These are phyloP conservation scores for Panicum miliaceum DNA, from an alignment of 176 grass and related monocot genomes.

Conservation along the genomic window DNA sequence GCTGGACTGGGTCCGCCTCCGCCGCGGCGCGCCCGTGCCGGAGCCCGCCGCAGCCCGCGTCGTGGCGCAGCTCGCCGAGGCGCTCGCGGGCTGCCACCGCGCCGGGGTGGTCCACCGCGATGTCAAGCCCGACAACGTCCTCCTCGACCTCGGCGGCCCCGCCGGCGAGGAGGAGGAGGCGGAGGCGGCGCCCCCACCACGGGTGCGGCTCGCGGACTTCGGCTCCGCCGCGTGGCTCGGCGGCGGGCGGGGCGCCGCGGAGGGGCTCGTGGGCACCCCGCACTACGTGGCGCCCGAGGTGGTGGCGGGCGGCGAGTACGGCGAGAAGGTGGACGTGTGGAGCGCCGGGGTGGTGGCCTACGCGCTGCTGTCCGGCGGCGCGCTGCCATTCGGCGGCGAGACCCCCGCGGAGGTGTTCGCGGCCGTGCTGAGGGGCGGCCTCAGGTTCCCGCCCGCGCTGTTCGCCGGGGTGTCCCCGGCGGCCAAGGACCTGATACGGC, in stretches of 20 bases:
- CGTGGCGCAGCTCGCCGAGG: constrained; percentile 61
- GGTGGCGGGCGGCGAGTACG: constrained; percentile 65
- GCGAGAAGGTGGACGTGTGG: constrained; percentile 92
- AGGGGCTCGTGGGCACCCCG: constrained; percentile 80
- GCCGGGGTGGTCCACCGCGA: constrained; percentile 79
- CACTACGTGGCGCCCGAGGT: constrained; percentile 95
- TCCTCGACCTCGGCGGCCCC: constrained; percentile 41
- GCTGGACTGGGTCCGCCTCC: constrained; percentile 65
- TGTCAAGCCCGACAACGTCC: constrained; percentile 93
- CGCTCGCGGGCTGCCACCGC: constrained; percentile 71
- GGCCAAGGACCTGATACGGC: constrained; percentile 83
- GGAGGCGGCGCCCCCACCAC: not conserved
- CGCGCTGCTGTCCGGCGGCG: constrained; percentile 72
- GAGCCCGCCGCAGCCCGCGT: constrained; percentile 59
- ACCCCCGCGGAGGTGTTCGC: constrained; percentile 65
- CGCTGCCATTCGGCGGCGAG: constrained; percentile 77
- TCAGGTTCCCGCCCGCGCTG: constrained; percentile 69
- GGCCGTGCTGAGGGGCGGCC: constrained; percentile 59
- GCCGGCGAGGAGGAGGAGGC: too few species aligned
- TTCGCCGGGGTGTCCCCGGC: constrained; percentile 66
- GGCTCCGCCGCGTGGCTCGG: constrained; percentile 70
- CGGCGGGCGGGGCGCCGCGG: constrained; percentile 14
- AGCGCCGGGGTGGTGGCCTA: constrained; percentile 82
- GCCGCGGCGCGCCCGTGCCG: constrained; percentile 52
- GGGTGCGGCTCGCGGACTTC: constrained; percentile 73